phyloP scores from a whole-genome alignment of 495 filamentous ascomycete genomes.

The Talaromyces thailandensis region DNA sequence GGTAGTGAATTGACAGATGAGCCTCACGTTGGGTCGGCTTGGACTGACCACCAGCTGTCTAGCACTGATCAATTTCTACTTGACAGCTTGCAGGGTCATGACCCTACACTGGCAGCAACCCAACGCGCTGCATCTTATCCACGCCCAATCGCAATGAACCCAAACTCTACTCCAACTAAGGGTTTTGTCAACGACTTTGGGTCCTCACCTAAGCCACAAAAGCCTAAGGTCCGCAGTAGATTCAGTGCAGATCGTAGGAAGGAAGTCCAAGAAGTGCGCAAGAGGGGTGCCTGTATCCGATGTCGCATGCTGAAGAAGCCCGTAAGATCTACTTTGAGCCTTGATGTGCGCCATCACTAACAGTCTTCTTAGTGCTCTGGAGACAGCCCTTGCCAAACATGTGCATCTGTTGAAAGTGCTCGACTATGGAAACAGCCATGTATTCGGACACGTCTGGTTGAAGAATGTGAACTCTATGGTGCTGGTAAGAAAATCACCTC shows the following conservation, averaged over 20 bases:
- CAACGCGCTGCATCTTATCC: constrained; percentile 40
- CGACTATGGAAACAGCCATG: constrained; percentile 76
- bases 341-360: constrained; percentile 9
- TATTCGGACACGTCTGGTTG: constrained; percentile 63
- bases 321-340: constrained; percentile 19
- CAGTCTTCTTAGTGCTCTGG: constrained; percentile 49
- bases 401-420: constrained; percentile 65
- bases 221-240: constrained; percentile 54
- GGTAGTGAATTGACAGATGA: constrained; percentile 31
- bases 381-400: constrained; percentile 74
- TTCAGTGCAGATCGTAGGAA: constrained; percentile 61
- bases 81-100: constrained; percentile 37
- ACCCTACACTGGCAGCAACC: constrained; percentile 35
- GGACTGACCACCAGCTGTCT: constrained; percentile 30
- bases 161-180: constrained; percentile 37
- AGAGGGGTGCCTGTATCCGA: constrained; percentile 74
- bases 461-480: constrained; percentile 64
- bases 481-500: constrained; percentile 32
- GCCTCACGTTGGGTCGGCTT: constrained; percentile 21
- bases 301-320: constrained; percentile 84
- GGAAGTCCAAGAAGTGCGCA: constrained; percentile 74
- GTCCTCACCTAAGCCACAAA: constrained; percentile 39
- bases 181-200: constrained; percentile 51
- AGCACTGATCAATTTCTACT: constrained; percentile 38
- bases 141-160: constrained; percentile 48